Percentiles rank a stretch among this genome's conserved stretches.
Conservation (phyloP, 2,329 filamentous ascomycete genomes). For the Aspergillus quadrilineatus region DNA sequence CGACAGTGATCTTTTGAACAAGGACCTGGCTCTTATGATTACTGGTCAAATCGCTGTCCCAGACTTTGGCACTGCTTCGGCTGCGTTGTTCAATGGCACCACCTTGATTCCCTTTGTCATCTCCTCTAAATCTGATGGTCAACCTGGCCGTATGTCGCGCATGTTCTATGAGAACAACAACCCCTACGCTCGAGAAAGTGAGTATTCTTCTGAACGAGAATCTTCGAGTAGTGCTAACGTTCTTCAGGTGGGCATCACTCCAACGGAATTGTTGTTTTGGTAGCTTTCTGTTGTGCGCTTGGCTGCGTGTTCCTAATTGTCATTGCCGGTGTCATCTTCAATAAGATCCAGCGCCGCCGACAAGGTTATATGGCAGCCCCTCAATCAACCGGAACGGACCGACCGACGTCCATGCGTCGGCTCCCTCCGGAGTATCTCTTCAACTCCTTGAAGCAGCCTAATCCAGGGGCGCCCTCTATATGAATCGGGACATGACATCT, state of each 20-base stretch:
- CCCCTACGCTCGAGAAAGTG: conserved; percentile 67
- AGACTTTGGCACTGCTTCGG: conserved; percentile 76
- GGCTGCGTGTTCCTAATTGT: conserved; percentile 51
- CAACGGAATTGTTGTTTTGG: conserved; percentile 46
- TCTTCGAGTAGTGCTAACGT: conserved; percentile 1
- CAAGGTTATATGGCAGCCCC: conserved; percentile 49
- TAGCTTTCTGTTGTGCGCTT: conserved; percentile 49
- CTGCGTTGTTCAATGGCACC: conserved; percentile 83
- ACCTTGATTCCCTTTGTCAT: conserved; percentile 76
- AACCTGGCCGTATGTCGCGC: conserved; percentile 71
- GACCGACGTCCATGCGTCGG: conserved; percentile 46
- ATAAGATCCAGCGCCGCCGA: conserved; percentile 48
- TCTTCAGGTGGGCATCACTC: conserved; percentile 39
- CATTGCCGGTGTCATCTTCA: conserved; percentile 47
- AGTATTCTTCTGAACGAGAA: conserved; percentile 36
- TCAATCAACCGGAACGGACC: conserved; percentile 46
- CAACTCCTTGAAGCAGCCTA: conserved; percentile 38
- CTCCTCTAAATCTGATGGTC: conserved; percentile 65
- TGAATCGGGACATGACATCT: conserved; percentile 20
- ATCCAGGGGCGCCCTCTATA: conserved; percentile 37
- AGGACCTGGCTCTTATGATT: conserved; percentile 72
- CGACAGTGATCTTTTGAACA: conserved; percentile 61
- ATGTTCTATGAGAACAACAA: conserved; percentile 81
- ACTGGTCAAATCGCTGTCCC: conserved; percentile 79
- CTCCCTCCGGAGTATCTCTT: conserved; percentile 50